Evolutionary conservation across 257 asterid genomes (phyloP), one percentile per base, ranked within the genome.

Genomic region (Solanum neorickii): DNA sequence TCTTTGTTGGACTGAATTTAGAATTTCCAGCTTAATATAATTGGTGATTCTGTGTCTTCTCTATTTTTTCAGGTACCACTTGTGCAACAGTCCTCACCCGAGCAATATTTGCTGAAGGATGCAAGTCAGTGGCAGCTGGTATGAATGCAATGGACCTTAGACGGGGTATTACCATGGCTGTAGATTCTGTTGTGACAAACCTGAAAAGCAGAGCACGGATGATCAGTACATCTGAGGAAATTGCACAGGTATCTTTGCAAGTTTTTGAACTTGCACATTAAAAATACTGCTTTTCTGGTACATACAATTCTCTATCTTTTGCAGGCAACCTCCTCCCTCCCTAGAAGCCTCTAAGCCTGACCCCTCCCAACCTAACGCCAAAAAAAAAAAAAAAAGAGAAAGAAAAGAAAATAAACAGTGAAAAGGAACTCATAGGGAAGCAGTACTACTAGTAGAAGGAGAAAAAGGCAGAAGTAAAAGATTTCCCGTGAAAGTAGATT

Each of bases 121-220:
- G 99, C 94, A 97, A 97, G 92, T 97, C 99, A 3, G 99, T 97
- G 35, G 99, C 99, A 65, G 99, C 99, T 85, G 99, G 98, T 83
- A 93, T 97, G 99, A 97, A 97, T 86, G 94, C 98, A 20, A 97
- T 97, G 99, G 99, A 97, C 89, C 96, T 97, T 18, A 92, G 99
- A 75, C 97, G 99, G 23, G 99, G 99, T 29, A 97, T 97, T 72
- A 88, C 94, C 82, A 94, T 92, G 94, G 99, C 98, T 20, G 98
- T 97, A 35, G 99, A 97, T 87, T 89, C 94, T 74, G 98, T 97
- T 16, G 99, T 95, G 37, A 91, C 98, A 4, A 94, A 93, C 92
- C 92, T 97, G 91, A 97, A 97, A 88, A 97, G 99, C 92, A 94
- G 98, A 89, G 99, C 99, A 27, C 91, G 97, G 82, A 95, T 94